Evolutionary conservation across 441 rosid genomes (phyloP), one percentile per base, ranked within the genome.

Genomic region (Adansonia grandidieri): DNA sequence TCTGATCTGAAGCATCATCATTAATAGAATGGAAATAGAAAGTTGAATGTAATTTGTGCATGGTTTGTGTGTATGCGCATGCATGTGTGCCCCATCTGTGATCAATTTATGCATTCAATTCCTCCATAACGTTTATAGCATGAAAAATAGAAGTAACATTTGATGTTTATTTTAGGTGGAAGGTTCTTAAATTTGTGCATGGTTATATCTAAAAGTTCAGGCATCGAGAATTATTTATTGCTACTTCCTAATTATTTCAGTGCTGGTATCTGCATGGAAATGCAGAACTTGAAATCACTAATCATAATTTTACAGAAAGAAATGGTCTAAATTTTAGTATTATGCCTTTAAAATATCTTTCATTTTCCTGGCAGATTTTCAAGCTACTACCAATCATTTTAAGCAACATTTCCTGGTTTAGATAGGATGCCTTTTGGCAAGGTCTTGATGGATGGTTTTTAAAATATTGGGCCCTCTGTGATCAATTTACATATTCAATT

Each of bases 1-100:
- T 69, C 71, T 69, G n/a, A 48, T 69, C 57, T 5, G 40, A 48
- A 66, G 8, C 73, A 47, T 68, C 6, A 20, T 68, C 20, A 32
- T 32, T 32, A 32, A 32, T 68, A 19, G 11, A 11, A 47, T 48
- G 73, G 56, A 68, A 45, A 47, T 47, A 68, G 54, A 53, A 20
- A 10, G 56, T 68, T 67, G 40, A 17, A 20, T 68, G 56, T 66
- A 4, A 47, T 70, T 50, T 24, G 11, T 13, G 73, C 42, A 14
- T 70, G 20, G 8, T 47, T 24, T 68, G 3, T 45, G 68, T 32
- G 47, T 63, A 3, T 2, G 22, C 9, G 6, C 20, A n/a, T 70
- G 20, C 17, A 42, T 66, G 71, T 44, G 17, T 70, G 5, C 24
- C 20, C 20, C 13, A 24, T 14, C 19, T 48, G 10, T 24, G 13